Evolutionary conservation across 192 early-diverging fungal species (phyloP).

Genomic region (Phlyctochytrium planicorne): DNA sequence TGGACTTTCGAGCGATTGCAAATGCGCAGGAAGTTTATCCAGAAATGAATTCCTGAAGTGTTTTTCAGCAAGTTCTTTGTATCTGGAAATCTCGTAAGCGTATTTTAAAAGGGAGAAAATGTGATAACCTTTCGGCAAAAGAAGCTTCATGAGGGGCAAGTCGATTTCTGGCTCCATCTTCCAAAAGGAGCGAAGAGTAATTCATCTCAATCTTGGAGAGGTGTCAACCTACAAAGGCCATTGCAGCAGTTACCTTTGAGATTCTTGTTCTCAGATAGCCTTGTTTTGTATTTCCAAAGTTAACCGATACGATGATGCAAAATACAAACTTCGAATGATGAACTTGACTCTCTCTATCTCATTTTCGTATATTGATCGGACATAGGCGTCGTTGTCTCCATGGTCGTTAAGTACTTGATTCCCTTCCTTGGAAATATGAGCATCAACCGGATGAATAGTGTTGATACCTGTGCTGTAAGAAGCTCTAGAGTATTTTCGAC

Average conservation of each 20-base stretch:
- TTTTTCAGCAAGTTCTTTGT: too few species aligned
- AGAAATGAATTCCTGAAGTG: too few species aligned
- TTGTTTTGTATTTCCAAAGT: too few species aligned
- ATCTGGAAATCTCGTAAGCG: too few species aligned
- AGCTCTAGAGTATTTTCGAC: too few species aligned
- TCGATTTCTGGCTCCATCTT: background rate
- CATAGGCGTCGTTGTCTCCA: too few species aligned
- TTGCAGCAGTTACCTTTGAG: conserved; percentile 1
- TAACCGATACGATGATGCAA: background rate
- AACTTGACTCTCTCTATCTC: conserved; percentile 23
- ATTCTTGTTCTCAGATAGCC: conserved; percentile 17
- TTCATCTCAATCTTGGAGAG: background rate
- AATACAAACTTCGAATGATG: conserved; percentile 4
- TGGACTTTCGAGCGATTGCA: too few species aligned
- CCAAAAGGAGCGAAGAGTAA: background rate
- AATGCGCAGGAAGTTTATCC: too few species aligned
- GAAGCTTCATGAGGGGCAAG: background rate
- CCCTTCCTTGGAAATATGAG: background rate
- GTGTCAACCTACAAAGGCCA: background rate
- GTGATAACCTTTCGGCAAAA: background rate
- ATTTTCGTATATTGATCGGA: conserved; percentile 3
- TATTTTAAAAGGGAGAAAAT: background rate
- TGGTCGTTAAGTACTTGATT: too few species aligned
- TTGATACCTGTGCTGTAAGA: too few species aligned
- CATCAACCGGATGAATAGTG: too few species aligned